phyloP scores from a whole-genome alignment of 2,329 filamentous ascomycete species.

The Cytospora paraplurivora region DNA sequence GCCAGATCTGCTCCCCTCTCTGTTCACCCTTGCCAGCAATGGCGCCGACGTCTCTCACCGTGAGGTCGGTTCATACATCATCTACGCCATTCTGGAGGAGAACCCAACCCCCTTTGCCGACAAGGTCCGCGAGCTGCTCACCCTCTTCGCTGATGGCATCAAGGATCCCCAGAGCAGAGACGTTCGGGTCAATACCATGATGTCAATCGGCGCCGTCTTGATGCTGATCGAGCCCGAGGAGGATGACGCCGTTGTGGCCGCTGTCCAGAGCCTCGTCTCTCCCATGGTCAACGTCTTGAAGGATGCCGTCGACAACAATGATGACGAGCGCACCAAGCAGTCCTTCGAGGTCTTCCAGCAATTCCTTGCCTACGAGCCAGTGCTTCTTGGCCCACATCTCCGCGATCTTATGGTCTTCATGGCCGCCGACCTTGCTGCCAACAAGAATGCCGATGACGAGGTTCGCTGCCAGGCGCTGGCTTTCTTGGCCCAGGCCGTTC shows the following conservation, averaged over 20 bases:
- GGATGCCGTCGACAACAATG: slow-evolving; percentile 73
- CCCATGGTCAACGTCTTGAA: slow-evolving; percentile 89
- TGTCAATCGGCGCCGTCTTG: slow-evolving; percentile 84
- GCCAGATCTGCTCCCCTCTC: slow-evolving; percentile 75
- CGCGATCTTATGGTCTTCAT: slow-evolving; percentile 92
- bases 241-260: slow-evolving; percentile 70
- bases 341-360: slow-evolving; percentile 98
- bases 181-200: slow-evolving; percentile 91
- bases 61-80: slow-evolving; percentile 89
- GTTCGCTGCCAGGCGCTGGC: slow-evolving; percentile 86
- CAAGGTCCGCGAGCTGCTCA: slow-evolving; percentile 77
- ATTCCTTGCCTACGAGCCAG: slow-evolving; percentile 84
- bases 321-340: slow-evolving; percentile 87
- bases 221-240: slow-evolving; percentile 88
- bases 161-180: slow-evolving; percentile 87
- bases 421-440: slow-evolving; percentile 81
- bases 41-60: slow-evolving; percentile 71
- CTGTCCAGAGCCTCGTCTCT: slow-evolving; percentile 80
- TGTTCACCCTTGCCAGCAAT: slow-evolving; percentile 78
- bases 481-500: slow-evolving; percentile 90
- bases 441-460: slow-evolving; percentile 79
- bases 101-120: slow-evolving; percentile 83
- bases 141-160: slow-evolving; percentile 83
- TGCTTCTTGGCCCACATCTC: slow-evolving; percentile 81
- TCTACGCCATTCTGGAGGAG: slow-evolving; percentile 88